Conservation (phyloP, 768 basidiomycete species). For the Tylopilus plumbeoviolaceoides region DNA sequence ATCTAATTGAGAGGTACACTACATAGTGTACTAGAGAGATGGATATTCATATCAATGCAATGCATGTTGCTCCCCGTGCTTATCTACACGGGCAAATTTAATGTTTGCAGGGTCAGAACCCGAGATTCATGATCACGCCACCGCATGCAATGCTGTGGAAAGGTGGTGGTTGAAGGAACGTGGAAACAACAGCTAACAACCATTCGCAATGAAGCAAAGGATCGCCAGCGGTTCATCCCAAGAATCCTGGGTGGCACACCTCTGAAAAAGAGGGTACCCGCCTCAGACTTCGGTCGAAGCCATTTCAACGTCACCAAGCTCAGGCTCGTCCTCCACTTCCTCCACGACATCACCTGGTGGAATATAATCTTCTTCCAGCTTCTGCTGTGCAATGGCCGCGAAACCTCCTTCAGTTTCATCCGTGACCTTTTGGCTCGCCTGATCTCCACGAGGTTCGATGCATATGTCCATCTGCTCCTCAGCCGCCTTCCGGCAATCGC, state of each 20-base stretch:
- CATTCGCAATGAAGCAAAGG: constrained; percentile 30
- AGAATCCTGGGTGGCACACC: constrained; percentile 16
- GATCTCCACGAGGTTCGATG: constrained; percentile 16
- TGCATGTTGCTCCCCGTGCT: background rate
- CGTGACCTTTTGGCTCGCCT: constrained; percentile 23
- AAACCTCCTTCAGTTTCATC: constrained; percentile 52
- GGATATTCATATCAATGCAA: background rate
- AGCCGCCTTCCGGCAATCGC: constrained; percentile 34
- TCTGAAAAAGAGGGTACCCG: background rate
- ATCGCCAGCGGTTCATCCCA: constrained; percentile 32
- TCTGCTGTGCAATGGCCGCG: constrained; percentile 38
- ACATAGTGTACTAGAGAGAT: background rate
- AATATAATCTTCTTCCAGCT: constrained; percentile 24
- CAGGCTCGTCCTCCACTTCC: constrained; percentile 16
- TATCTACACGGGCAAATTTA: background rate
- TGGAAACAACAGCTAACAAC: constrained; percentile 32
- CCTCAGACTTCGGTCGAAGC: constrained; percentile 4
- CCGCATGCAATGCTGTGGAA: background rate
- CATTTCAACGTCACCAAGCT: constrained; percentile 15
- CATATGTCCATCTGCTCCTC: constrained; percentile 14
- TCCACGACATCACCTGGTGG: constrained; percentile 12
- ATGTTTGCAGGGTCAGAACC: background rate
- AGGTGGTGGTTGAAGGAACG: constrained; percentile 10
- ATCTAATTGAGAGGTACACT: background rate
- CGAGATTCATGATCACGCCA: background rate